phyloP scores from a whole-genome alignment of 768 basidiomycete species.

The Hypsizygus marmoreus region DNA sequence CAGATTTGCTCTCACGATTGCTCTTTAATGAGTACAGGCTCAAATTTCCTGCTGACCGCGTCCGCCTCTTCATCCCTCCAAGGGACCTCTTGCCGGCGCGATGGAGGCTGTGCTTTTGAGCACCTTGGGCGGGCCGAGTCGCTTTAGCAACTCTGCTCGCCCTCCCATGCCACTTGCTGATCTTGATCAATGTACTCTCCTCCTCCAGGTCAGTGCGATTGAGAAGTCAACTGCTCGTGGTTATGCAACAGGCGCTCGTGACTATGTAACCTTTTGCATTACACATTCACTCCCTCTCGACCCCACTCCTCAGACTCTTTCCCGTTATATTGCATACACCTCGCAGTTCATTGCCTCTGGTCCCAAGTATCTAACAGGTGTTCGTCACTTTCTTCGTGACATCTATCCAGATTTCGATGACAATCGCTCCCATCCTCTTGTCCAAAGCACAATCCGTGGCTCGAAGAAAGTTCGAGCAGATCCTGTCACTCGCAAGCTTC shows the following conservation, averaged over 20 bases:
- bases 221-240: constrained; percentile 15
- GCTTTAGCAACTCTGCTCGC: background rate
- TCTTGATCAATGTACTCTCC: constrained; percentile 14
- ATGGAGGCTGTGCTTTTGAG: constrained; percentile 22
- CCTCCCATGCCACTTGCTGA: constrained; percentile 13
- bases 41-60: constrained; percentile 15
- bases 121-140: constrained; percentile 11
- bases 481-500: background rate
- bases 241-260: constrained; percentile 21
- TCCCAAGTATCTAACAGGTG: constrained; percentile 24
- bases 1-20: constrained; percentile 18
- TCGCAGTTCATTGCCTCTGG: constrained; percentile 18
- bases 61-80: constrained; percentile 20
- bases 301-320: constrained; percentile 18
- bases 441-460: constrained; percentile 19
- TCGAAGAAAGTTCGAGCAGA: constrained; percentile 12
- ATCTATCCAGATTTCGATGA: constrained; percentile 25
- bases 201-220: constrained; percentile 22
- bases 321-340: constrained; percentile 20
- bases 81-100: constrained; percentile 17
- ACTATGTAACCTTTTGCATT: constrained; percentile 21
- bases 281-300: constrained; percentile 15
- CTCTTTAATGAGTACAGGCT: constrained; percentile 17
- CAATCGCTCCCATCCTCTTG: constrained; percentile 15
- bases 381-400: constrained; percentile 21